Conservation (phyloP, 2,329 filamentous ascomycete genomes). For the Colletotrichum costaricense region DNA sequence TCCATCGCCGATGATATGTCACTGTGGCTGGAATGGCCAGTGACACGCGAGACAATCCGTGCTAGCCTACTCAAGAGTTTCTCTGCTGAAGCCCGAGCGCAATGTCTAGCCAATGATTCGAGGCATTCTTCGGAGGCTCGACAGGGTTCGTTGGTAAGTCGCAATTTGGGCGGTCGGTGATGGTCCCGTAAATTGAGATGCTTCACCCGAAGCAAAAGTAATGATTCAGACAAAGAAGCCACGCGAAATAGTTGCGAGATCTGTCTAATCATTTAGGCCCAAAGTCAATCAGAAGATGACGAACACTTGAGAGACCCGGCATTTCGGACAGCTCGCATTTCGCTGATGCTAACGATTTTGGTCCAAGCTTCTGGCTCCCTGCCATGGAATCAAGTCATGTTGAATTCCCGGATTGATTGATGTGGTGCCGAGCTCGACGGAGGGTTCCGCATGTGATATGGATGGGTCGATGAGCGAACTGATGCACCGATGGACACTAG, state of each 20-base stretch:
- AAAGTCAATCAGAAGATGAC: background rate
- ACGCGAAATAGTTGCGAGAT: conserved; percentile 18
- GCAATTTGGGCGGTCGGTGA: conserved; percentile 6
- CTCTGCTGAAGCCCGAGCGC: conserved; percentile 2
- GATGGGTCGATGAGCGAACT: background rate
- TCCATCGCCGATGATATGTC: conserved; percentile 17
- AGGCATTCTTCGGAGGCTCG: background rate
- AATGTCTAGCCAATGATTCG: background rate
- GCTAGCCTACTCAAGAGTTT: background rate
- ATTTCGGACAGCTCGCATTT: background rate
- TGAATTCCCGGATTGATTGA: background rate
- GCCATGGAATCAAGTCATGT: background rate
- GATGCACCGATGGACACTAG: background rate
- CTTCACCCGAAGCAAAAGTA: conserved; percentile 2
- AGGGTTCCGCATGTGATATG: background rate
- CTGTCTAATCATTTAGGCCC: background rate
- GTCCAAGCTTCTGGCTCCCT: background rate
- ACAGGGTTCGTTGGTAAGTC: background rate
- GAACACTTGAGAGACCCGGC: background rate
- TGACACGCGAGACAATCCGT: conserved; percentile 8
- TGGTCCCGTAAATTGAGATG: background rate
- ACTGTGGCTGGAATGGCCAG: background rate
- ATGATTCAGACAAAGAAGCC: conserved; percentile 8
- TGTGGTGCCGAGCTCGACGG: background rate
- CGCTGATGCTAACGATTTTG: background rate